A percentile compares a stretch with the other conserved stretches of the same genome.
Conservation (phyloP, 2,329 filamentous ascomycete species). For the Fusarium praegraminearum region DNA sequence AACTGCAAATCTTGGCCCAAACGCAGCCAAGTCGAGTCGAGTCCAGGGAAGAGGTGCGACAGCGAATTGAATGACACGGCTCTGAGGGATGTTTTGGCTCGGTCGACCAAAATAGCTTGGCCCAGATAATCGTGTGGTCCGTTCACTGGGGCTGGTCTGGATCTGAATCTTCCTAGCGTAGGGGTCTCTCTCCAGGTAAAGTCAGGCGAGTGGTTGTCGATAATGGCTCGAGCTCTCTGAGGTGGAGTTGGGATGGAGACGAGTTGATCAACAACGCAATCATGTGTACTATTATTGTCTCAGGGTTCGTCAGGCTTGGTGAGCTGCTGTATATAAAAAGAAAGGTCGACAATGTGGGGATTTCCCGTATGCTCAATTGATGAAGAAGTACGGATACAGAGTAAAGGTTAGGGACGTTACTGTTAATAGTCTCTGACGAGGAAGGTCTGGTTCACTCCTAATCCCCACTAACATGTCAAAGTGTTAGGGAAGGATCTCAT, state of each 20-base stretch:
- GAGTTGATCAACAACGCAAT: conserved; percentile 34
- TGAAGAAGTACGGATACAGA: background rate
- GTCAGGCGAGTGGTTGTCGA: conserved; percentile 34
- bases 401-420: conserved; percentile 5
- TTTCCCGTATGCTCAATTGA: conserved; percentile 9
- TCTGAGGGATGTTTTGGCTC: conserved; percentile 34
- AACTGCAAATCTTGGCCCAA: conserved; percentile 20
- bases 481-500: conserved; percentile 10
- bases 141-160: conserved; percentile 44
- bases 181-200: conserved; percentile 28
- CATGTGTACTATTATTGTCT: conserved; percentile 22
- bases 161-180: conserved; percentile 42
- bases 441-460: background rate
- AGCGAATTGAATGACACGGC: conserved; percentile 45
- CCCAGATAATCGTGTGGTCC: conserved; percentile 39
- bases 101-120: conserved; percentile 47
- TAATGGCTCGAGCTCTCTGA: conserved; percentile 38
- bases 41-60: conserved; percentile 5
- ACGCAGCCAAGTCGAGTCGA: conserved; percentile 2
- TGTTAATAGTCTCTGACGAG: conserved; percentile 18
- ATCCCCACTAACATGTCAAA: background rate
- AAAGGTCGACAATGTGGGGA: conserved; percentile 9
- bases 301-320: conserved; percentile 31
- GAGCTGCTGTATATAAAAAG: conserved; percentile 16
- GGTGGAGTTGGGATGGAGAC: conserved; percentile 33